These are phyloP conservation scores for Glaciozyma martinii DNA, from an alignment of 768 basidiomycete species.

Conservation along the genomic window DNA sequence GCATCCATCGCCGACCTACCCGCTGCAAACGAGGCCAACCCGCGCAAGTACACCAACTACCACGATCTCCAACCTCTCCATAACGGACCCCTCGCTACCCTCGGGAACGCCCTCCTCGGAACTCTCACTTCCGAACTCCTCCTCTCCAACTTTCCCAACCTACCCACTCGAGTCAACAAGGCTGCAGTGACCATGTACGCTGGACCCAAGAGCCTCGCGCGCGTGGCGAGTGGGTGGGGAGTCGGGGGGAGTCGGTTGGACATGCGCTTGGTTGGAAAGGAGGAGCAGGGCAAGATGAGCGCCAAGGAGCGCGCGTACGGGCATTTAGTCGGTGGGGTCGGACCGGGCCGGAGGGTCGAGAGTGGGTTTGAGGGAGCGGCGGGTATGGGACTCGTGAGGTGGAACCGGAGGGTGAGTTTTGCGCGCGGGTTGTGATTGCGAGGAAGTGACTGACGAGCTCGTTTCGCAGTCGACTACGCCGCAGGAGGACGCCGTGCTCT, in stretches of 20 bases:
- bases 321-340: slow-evolving; percentile 28
- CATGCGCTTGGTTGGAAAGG: slow-evolving; percentile 13
- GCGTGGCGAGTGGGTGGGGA: slow-evolving; percentile 60
- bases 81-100: slow-evolving; percentile 63
- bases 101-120: slow-evolving; percentile 84
- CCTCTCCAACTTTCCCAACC: slow-evolving; percentile 69
- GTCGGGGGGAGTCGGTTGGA: slow-evolving; percentile 27
- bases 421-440: neutral
- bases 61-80: slow-evolving; percentile 50
- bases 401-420: slow-evolving; percentile 63
- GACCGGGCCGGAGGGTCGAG: slow-evolving; percentile 26
- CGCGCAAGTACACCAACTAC: slow-evolving; percentile 51
- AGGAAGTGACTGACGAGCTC: slow-evolving; percentile 36
- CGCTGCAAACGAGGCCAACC: slow-evolving; percentile 41
- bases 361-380: slow-evolving; percentile 45
- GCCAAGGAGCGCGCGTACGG: slow-evolving; percentile 27
- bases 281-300: slow-evolving; percentile 20
- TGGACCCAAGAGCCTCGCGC: slow-evolving; percentile 71
- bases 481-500: slow-evolving; percentile 44
- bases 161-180: slow-evolving; percentile 84
- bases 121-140: slow-evolving; percentile 81
- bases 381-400: slow-evolving; percentile 63
- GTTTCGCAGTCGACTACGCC: slow-evolving; percentile 29
- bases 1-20: slow-evolving; percentile 3
- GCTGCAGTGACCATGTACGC: slow-evolving; percentile 87